A percentile compares a stretch with the other conserved stretches of the same genome.
These are phyloP conservation scores for Ceratocystis colombiana DNA, from an alignment of 2,329 filamentous ascomycete genomes.

Conservation along the genomic window DNA sequence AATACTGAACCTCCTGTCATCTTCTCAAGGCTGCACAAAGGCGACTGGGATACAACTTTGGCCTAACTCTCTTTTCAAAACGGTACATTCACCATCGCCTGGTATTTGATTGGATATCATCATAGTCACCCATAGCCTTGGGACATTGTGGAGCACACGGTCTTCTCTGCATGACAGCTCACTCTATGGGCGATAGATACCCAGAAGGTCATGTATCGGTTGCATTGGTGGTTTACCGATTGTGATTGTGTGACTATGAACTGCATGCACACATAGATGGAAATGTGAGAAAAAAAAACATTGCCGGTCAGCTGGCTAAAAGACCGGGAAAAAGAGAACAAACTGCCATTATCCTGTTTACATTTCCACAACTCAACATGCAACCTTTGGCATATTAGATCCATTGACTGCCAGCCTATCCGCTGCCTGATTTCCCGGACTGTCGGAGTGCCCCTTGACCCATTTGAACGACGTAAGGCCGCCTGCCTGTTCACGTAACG, in stretches of 20 bases:
- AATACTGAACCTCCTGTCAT: too few species aligned
- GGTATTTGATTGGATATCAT: too few species aligned
- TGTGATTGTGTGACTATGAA: too few species aligned
- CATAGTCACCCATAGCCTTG: too few species aligned
- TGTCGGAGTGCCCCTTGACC: slow-evolving; percentile 74
- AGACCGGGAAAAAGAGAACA: background rate
- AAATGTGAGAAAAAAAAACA: background rate
- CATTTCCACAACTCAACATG: background rate
- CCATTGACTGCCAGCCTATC: slow-evolving; percentile 60
- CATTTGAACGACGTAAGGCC: slow-evolving; percentile 64
- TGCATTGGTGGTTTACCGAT: too few species aligned
- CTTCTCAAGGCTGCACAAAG: background rate
- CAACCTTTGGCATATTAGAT: slow-evolving; percentile 30
- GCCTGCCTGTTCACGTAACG: slow-evolving; percentile 52
- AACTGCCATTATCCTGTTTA: background rate
- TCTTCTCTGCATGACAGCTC: too few species aligned
- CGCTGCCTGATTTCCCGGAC: slow-evolving; percentile 68
- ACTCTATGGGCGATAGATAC: too few species aligned
- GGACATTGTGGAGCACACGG: too few species aligned
- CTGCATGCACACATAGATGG: background rate
- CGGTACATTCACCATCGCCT: too few species aligned
- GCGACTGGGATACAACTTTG: background rate
- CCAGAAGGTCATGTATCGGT: too few species aligned
- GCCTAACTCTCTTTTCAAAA: background rate
- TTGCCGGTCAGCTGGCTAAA: background rate